Percentiles rank a stretch among this genome's conserved stretches.
These are phyloP conservation scores for Elsinoe necatrix DNA, from an alignment of 2,329 filamentous ascomycete genomes.

Conservation along the genomic window DNA sequence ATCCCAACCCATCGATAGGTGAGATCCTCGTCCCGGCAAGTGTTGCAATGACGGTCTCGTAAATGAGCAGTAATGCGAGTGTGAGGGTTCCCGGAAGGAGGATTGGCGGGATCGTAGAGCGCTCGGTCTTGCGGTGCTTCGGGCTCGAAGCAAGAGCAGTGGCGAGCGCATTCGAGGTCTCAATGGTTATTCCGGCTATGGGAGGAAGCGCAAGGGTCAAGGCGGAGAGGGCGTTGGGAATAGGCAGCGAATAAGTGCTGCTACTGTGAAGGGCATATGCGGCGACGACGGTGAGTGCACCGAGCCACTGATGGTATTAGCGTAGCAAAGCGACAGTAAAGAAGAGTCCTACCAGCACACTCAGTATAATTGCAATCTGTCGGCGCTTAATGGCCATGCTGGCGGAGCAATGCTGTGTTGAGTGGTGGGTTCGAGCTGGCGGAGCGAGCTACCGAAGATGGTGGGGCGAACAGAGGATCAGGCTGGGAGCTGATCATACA, in stretches of 20 bases:
- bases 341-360: conserved; percentile 28
- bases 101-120: conserved; percentile 28
- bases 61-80: conserved; percentile 34
- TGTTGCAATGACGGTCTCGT: conserved; percentile 37
- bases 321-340: not conserved
- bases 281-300: conserved; percentile 33
- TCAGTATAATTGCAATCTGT: conserved; percentile 33
- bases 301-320: conserved; percentile 31
- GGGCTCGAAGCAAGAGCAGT: conserved; percentile 20
- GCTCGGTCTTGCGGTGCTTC: conserved; percentile 25
- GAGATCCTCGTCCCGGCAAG: conserved; percentile 37
- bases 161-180: conserved; percentile 30
- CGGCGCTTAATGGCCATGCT: conserved; percentile 26
- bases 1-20: conserved; percentile 37
- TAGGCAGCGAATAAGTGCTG: conserved; percentile 34
- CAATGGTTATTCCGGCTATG: conserved; percentile 36
- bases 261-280: conserved; percentile 29
- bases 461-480: not conserved
- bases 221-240: conserved; percentile 34
- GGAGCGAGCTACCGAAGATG: not conserved
- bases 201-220: conserved; percentile 37
- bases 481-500: not conserved
- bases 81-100: conserved; percentile 25
- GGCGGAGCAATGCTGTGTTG: not conserved
- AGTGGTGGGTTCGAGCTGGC: not conserved